These are phyloP conservation scores for Alternaria triticimaculans DNA, from an alignment of 2,329 filamentous ascomycete genomes.

Conservation along the genomic window DNA sequence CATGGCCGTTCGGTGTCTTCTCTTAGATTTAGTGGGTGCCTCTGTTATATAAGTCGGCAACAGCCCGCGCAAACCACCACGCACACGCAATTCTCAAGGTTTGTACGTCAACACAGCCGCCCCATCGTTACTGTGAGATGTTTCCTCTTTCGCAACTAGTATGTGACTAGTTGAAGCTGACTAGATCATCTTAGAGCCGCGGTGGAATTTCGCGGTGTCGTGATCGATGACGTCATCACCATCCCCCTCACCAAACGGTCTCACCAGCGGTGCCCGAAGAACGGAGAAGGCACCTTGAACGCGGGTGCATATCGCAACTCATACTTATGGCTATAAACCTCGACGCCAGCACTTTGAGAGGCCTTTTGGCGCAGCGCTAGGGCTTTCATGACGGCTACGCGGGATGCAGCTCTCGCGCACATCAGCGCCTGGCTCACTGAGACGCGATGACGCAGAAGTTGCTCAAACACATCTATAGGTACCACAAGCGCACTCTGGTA, in stretches of 20 bases:
- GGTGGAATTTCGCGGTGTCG: too few species aligned
- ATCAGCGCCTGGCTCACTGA: neutral
- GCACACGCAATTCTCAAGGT: neutral
- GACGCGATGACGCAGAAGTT: neutral
- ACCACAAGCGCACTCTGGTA: fast-evolving
- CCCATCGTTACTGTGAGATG: neutral
- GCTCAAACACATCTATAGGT: neutral
- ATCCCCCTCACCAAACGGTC: neutral
- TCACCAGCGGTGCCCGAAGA: neutral
- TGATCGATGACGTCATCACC: neutral
- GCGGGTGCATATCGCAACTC: neutral
- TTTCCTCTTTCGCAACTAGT: neutral
- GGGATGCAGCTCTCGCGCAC: neutral
- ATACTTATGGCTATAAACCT: neutral
- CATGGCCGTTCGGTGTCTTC: neutral
- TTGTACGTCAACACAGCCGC: neutral
- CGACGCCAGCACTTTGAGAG: neutral
- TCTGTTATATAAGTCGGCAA: neutral
- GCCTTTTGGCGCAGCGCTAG: fast-evolving
- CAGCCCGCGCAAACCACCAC: neutral
- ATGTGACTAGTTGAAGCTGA: fast-evolving
- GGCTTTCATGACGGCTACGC: neutral
- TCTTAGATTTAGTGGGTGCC: fast-evolving
- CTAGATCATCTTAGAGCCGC: neutral
- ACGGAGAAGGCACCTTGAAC: neutral